phyloP scores from a whole-genome alignment of 495 filamentous ascomycete species.

The Aspergillus taichungensis region DNA sequence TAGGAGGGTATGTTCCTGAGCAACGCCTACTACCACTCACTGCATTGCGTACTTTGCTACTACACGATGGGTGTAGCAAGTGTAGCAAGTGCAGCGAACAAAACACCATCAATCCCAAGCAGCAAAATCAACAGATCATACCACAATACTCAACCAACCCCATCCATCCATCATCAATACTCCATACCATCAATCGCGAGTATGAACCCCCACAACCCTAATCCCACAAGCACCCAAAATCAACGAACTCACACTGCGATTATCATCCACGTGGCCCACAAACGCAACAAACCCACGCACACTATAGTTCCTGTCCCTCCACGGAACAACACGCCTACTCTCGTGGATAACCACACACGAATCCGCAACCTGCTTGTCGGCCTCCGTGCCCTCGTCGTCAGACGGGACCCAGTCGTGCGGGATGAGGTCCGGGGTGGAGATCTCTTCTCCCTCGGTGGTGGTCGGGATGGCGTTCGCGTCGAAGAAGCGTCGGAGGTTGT shows the following conservation, averaged over 20 bases:
- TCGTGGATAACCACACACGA: slow-evolving; percentile 9
- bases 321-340: not conserved
- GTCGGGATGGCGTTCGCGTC: not conserved
- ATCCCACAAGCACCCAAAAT: slow-evolving; percentile 11
- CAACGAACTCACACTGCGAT: slow-evolving; percentile 8
- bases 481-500: no score
- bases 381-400: slow-evolving; percentile 4
- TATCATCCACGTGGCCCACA: slow-evolving; percentile 13
- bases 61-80: no score
- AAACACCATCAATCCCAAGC: no score
- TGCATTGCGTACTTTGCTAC: no score
- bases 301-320: not conserved
- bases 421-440: no score
- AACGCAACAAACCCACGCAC: slow-evolving; percentile 7
- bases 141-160: not conserved
- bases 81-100: no score
- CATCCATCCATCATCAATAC: not conserved
- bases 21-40: no score
- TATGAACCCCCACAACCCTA: not conserved
- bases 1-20: no score
- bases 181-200: no score
- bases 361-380: slow-evolving; percentile 1
- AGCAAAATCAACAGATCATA: no score
- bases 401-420: slow-evolving; percentile 3
- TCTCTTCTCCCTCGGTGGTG: not conserved